A percentile compares a stretch with the other conserved stretches of the same genome.
Evolutionary conservation across 2,329 filamentous ascomycete genomes (phyloP).

Genomic region (Magnaporthiopsis poae): DNA sequence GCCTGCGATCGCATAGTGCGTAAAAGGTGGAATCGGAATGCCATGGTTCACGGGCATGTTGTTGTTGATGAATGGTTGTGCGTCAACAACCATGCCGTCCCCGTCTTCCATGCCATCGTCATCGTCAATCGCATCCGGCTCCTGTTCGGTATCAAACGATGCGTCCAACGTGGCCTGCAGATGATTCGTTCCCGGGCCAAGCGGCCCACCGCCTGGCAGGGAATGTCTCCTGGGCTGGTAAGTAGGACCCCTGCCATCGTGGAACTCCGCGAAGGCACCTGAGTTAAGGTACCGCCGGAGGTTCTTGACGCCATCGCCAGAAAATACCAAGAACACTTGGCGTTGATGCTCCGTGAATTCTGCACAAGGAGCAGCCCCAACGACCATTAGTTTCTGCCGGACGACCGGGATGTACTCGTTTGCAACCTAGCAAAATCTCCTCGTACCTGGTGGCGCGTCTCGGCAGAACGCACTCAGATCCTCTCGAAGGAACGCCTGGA

Average conservation of each 20-base stretch:
- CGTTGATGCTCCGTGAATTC: conserved; percentile 95
- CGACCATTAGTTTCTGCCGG: background rate
- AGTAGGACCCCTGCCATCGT: conserved; percentile 21
- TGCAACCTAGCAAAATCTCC: background rate
- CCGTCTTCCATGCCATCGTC: conserved; percentile 35
- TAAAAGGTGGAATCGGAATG: background rate
- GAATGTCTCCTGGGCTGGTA: conserved; percentile 12
- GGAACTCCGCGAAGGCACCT: conserved; percentile 35
- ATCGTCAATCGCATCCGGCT: conserved; percentile 31
- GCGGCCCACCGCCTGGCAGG: conserved; percentile 12
- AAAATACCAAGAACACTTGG: conserved; percentile 95
- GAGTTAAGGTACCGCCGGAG: conserved; percentile 70
- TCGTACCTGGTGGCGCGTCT: conserved; percentile 64
- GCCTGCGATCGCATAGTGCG: background rate
- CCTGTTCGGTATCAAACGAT: conserved; percentile 27
- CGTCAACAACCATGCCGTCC: conserved; percentile 29
- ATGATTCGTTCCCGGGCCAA: conserved; percentile 10
- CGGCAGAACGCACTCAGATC: conserved; percentile 81
- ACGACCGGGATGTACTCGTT: background rate
- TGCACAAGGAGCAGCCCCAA: conserved; percentile 17
- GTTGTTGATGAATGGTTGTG: conserved; percentile 9
- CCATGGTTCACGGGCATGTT: background rate
- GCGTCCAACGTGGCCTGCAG: conserved; percentile 18
- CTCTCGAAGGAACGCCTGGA: conserved; percentile 77
- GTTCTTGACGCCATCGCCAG: conserved; percentile 67